Conservation (phyloP, 306 rosid species). For the barrel medic (Medicago truncatula) region DNA sequence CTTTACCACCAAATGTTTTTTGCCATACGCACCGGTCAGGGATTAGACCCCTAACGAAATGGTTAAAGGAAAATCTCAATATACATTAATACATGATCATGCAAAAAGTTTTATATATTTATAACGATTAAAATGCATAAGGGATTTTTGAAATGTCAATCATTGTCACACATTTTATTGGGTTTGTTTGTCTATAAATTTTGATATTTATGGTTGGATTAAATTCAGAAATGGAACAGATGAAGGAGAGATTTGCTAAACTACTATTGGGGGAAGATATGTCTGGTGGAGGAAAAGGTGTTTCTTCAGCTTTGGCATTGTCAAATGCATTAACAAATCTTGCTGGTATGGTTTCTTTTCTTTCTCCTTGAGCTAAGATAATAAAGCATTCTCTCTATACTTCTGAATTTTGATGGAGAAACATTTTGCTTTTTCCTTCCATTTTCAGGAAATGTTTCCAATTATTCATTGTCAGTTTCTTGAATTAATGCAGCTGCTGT, state of each 20-base stretch:
- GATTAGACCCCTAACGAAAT: neutral
- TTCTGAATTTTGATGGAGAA: constrained; percentile 25
- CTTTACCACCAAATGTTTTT: neutral
- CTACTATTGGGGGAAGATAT: constrained; percentile 94
- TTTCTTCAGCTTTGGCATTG: constrained; percentile 93
- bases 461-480: neutral
- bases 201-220: constrained; percentile 38
- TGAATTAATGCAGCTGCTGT: constrained; percentile 77
- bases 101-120: neutral
- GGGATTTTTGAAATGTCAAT: neutral
- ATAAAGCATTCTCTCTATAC: neutral
- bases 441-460: constrained; percentile 39
- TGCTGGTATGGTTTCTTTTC: constrained; percentile 64
- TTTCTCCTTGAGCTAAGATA: neutral
- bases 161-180: constrained; percentile 2
- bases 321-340: constrained; percentile 98
- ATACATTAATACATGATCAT: neutral
- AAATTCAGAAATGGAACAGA: constrained; percentile 84
- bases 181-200: constrained; percentile 11
- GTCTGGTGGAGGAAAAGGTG: constrained; percentile 99
- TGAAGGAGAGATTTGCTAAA: constrained; percentile 95
- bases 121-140: no score
- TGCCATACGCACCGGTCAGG: neutral
- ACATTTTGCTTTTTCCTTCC: constrained; percentile 24
- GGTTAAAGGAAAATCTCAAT: neutral